Evolutionary conservation across 371 early-diverging fungal species (phyloP), one percentile per base, ranked within the genome.

Genomic region (Mucor sp.): DNA sequence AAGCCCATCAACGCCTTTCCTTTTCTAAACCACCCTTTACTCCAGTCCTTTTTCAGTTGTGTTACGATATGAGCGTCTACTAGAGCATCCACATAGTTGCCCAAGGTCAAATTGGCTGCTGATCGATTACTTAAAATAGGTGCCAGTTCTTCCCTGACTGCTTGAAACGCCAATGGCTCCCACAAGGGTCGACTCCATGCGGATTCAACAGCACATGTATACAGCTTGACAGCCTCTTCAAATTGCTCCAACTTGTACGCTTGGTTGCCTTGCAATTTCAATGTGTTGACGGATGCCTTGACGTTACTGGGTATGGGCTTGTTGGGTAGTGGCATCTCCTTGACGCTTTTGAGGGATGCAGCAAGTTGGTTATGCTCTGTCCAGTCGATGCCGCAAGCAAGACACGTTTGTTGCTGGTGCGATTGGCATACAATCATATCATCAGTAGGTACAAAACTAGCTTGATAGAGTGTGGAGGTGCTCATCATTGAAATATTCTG

Each of bases 1-100:
- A 93, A 65, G 6, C 87, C 91, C 53, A 82, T 68, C 56, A 93
- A 75, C 14, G 93, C 92, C 53, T 84, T 83, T 55, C 93, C 93
- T 72, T 90, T 90, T 44, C 93, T 72, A 76, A 91, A 92, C 72
- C 88, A 85, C 17, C 91, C 92, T 79, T 93, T 92, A 64, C 88
- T 82, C 92, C 91, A 93, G 25, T 85, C 86, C 17, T 84, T 81
- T 68, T 86, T 89, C 57, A 93, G 70, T 41, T 85, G 71, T 21
- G 89, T 89, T 37, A 90, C 90, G 30, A 84, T 80, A 74, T 91
- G 89, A 0, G 92, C 86, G 72, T 92, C 92, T 53, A 89, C 89
- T 57, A 88, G 79, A 25, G 92, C 92, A 53, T 90, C 87, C 28
- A 87, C 83, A 75, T 82, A 85, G n/a, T 86, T 82, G 21, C 82